Evolutionary conservation across 352 stramenopile species (phyloP), one percentile per base, ranked within the genome.

Genomic region (Pythium apleroticum): DNA sequence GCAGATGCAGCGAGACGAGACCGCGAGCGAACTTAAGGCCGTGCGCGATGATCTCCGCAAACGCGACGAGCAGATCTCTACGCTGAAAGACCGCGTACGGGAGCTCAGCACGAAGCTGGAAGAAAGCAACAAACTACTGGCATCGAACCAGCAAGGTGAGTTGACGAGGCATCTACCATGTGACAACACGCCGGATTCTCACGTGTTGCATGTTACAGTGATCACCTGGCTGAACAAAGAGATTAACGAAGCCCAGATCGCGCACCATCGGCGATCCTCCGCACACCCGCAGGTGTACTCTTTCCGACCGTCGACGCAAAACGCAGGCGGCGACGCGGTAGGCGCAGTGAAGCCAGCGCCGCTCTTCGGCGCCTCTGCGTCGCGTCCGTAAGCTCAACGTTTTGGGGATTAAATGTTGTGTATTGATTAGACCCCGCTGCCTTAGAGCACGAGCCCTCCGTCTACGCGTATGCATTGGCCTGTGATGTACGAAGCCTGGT

Each of bases 151-250:
- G 52, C 86, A 97, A 93, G 86, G 86, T 95, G 65, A 15, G 64
- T 20, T 45, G 12, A 41, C 8, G n/a, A n/a, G n/a, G n/a, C n/a
- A n/a, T n/a, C n/a, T n/a, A n/a, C n/a, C n/a, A n/a, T n/a, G n/a
- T n/a, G n/a, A n/a, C n/a, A n/a, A n/a, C n/a, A n/a, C n/a, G n/a
- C n/a, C n/a, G n/a, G n/a, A n/a, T n/a, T 48, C 17, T 55, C 7
- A 31, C 35, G 57, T 8, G 19, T 30, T 48, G 39, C 17, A n/a
- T n/a, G 19, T 57, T 57, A 3, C 48, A 95, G 89, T 97, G 22
- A 97, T 97, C 65, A 79, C 85, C 30, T 97, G 88, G 84, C 64
- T 97, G 30, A 96, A 97, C 78, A 97, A 97, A 63, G 86, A 97
- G 62, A 97, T 97, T 62, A 97, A 96, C 62, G 86, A 97, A 69